Conservation (phyloP, 208 protist species). For the Leishmania mexicana region DNA sequence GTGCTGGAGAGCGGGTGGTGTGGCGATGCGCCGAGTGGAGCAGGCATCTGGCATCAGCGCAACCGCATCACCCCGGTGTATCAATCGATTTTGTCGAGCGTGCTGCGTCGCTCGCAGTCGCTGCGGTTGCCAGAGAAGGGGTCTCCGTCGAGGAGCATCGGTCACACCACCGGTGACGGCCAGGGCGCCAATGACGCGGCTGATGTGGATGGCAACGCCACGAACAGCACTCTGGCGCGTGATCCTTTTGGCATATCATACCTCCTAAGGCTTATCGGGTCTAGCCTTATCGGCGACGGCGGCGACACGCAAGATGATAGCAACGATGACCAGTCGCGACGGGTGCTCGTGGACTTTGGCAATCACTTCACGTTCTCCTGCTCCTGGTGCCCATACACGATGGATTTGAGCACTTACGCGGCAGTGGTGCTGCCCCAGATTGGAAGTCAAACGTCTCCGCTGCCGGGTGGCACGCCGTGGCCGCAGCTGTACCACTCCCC, state of each 20-base stretch:
- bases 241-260: constrained; percentile 24
- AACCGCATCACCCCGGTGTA: constrained; percentile 56
- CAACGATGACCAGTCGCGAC: constrained; percentile 8
- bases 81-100: constrained; percentile 15
- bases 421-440: constrained; percentile 25
- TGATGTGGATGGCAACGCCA: background rate
- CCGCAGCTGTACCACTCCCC: constrained; percentile 29
- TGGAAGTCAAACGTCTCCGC: constrained; percentile 20
- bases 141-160: background rate
- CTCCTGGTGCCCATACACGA: constrained; percentile 25
- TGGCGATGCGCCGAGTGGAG: constrained; percentile 57
- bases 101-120: constrained; percentile 18
- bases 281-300: constrained; percentile 9
- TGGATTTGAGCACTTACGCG: constrained; percentile 27
- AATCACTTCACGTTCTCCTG: constrained; percentile 28
- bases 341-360: constrained; percentile 36
- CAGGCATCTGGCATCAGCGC: constrained; percentile 64
- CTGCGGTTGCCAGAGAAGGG: constrained; percentile 7
- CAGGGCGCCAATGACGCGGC: background rate
- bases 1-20: constrained; percentile 71
- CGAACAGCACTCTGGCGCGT: background rate
- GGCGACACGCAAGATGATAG: constrained; percentile 1
- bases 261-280: constrained; percentile 18
- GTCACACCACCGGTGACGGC: background rate
- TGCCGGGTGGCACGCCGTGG: constrained; percentile 22